Conservation (phyloP, 148 eudicot species). For the Amaranthus hypochondriacus region DNA sequence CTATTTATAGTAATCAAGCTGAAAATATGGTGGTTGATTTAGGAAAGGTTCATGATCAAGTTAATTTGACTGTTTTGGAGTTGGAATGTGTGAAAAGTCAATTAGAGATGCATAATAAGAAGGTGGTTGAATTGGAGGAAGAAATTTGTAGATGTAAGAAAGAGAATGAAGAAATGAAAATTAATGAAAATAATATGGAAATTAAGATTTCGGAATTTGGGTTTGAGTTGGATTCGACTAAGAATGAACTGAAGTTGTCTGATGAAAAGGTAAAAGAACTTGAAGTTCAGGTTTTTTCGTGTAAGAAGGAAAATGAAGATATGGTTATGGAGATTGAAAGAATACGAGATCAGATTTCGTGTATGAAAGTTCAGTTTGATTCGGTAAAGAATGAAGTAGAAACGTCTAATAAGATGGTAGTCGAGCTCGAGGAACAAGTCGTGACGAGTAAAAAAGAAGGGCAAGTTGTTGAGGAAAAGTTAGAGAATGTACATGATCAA, state of each 20-base stretch:
- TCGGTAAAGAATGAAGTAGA: not conserved
- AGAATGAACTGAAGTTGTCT: not conserved
- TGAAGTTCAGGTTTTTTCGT: not conserved
- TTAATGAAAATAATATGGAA: not conserved
- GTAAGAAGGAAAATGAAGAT: not conserved
- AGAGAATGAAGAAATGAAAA: not conserved
- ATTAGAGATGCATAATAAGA: no score
- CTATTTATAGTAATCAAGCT: no score
- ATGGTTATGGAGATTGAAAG: not conserved
- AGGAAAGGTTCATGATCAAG: no score
- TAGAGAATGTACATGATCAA: no score
- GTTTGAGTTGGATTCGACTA: not conserved
- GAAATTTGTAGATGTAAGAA: not conserved
- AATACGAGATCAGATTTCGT: not conserved
- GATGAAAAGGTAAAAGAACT: not conserved
- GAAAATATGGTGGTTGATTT: no score
- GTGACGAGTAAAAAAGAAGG: no score
- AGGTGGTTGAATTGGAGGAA: not conserved
- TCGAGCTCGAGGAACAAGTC: no score
- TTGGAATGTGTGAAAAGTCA: no score
- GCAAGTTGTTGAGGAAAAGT: no score
- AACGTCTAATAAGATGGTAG: no score
- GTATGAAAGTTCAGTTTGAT: not conserved
- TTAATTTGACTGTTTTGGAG: no score
- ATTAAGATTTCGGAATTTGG: not conserved